A percentile compares a stretch with the other conserved stretches of the same genome.
These are phyloP conservation scores for Stephanodiscus triporus DNA, from an alignment of 108 stramenopile genomes.

Conservation along the genomic window DNA sequence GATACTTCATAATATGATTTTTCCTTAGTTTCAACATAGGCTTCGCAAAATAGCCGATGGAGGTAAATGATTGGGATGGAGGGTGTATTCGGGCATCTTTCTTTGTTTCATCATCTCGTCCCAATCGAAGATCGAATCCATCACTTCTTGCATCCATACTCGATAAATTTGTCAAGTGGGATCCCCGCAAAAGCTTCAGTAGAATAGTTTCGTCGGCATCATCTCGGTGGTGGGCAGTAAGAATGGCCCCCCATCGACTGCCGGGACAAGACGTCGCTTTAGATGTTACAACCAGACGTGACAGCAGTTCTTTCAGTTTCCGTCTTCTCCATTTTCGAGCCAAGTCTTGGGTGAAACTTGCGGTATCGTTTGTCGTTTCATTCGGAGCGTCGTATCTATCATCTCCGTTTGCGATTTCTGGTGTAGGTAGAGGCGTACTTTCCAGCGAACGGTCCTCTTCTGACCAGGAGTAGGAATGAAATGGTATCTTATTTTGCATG, in stretches of 20 bases:
- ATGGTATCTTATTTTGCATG: slow-evolving; percentile 52
- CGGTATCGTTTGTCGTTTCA: slow-evolving; percentile 8
- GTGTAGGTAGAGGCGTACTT: background rate
- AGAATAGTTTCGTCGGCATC: slow-evolving; percentile 82
- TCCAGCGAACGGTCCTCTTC: slow-evolving; percentile 14
- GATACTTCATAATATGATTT: slow-evolving; percentile 56
- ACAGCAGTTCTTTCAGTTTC: slow-evolving; percentile 44
- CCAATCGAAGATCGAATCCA: slow-evolving; percentile 24
- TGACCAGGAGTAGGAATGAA: slow-evolving; percentile 66
- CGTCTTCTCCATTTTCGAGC: slow-evolving; percentile 81
- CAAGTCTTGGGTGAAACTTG: slow-evolving; percentile 76
- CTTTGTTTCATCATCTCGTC: background rate
- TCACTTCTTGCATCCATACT: slow-evolving; percentile 65
- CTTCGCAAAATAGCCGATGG: slow-evolving; percentile 61
- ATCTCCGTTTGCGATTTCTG: slow-evolving; percentile 4
- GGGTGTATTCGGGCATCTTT: background rate
- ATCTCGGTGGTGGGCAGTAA: slow-evolving; percentile 88
- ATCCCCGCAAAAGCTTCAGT: slow-evolving; percentile 83
- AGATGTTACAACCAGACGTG: slow-evolving; percentile 18
- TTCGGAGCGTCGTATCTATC: slow-evolving; percentile 17
- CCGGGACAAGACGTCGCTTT: slow-evolving; percentile 3
- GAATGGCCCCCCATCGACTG: slow-evolving; percentile 59
- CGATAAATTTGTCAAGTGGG: slow-evolving; percentile 73
- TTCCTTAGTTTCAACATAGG: slow-evolving; percentile 77
- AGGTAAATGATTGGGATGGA: background rate